A percentile compares a stretch with the other conserved stretches of the same genome.
Conservation (phyloP, 768 basidiomycete species). For the Serendipita sp. region DNA sequence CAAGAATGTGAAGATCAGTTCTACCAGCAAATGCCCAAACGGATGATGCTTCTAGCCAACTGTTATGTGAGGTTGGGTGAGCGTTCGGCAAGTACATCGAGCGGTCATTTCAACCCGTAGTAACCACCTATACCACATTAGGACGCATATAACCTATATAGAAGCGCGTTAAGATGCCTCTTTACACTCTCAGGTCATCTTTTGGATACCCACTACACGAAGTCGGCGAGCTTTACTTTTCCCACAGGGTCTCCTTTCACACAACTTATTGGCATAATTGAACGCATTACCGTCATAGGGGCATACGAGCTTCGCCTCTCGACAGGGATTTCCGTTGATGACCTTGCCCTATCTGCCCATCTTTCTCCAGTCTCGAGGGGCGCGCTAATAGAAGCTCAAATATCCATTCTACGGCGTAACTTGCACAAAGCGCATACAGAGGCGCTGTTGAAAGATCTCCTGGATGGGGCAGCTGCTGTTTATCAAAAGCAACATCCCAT, state of each 20-base stretch:
- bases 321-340: conserved; percentile 33
- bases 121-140: conserved; percentile 17
- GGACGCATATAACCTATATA: conserved; percentile 46
- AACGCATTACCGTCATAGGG: conserved; percentile 50
- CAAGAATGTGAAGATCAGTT: conserved; percentile 40
- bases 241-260: conserved; percentile 25
- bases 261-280: conserved; percentile 45
- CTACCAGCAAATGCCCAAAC: conserved; percentile 46
- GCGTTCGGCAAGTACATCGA: conserved; percentile 32
- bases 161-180: background rate
- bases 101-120: conserved; percentile 8
- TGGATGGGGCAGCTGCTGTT: background rate
- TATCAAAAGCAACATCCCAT: background rate
- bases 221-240: too few relatives aligned
- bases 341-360: background rate
- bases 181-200: background rate
- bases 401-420: background rate
- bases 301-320: conserved; percentile 47
- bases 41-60: conserved; percentile 71
- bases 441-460: background rate
- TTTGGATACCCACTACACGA: too few relatives aligned
- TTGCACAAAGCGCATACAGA: background rate
- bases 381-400: background rate
- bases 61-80: conserved; percentile 69
- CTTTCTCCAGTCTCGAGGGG: background rate